These are phyloP conservation scores for Lactuca saligna DNA, from an alignment of 129 eudicot species.

Conservation along the genomic window DNA sequence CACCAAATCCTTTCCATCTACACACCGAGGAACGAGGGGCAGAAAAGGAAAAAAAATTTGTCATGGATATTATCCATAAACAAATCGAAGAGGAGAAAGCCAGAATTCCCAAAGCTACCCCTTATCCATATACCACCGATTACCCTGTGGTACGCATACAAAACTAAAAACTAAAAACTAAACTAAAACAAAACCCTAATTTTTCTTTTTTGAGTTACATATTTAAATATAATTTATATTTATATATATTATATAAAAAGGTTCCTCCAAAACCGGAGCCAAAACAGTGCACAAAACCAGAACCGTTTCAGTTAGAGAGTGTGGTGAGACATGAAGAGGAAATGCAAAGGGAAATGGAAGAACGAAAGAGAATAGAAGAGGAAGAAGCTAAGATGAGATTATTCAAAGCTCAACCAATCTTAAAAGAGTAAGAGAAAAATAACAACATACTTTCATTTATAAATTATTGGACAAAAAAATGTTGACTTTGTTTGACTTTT, in stretches of 20 bases:
- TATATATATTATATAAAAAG: not conserved
- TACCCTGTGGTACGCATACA: conserved; percentile 73
- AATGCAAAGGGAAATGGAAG: conserved; percentile 79
- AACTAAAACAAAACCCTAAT: too few relatives aligned
- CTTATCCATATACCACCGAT: conserved; percentile 93
- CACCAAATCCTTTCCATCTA: conserved; percentile 85
- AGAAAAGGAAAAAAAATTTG: conserved; percentile 65
- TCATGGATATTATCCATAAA: conserved; percentile 65
- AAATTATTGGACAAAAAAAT: too few relatives aligned
- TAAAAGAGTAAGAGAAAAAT: conserved; percentile 62
- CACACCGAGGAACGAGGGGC: conserved; percentile 94
- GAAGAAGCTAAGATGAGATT: conserved; percentile 80
- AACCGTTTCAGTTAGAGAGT: conserved; percentile 87
- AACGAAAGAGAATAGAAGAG: conserved; percentile 60
- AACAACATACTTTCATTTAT: not conserved
- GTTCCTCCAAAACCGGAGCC: conserved; percentile 96
- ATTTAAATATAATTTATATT: too few relatives aligned
- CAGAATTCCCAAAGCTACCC: conserved; percentile 83
- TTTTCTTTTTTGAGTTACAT: too few relatives aligned
- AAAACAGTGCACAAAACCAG: conserved; percentile 77
- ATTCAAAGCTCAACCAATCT: conserved; percentile 78
- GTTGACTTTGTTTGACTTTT: conserved; percentile 6
- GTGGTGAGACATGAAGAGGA: conserved; percentile 88
- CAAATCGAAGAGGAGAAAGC: conserved; percentile 85
- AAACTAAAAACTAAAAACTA: too few relatives aligned